Evolutionary conservation across 345 rosid species (phyloP).

Genomic region (Brassica carinata): DNA sequence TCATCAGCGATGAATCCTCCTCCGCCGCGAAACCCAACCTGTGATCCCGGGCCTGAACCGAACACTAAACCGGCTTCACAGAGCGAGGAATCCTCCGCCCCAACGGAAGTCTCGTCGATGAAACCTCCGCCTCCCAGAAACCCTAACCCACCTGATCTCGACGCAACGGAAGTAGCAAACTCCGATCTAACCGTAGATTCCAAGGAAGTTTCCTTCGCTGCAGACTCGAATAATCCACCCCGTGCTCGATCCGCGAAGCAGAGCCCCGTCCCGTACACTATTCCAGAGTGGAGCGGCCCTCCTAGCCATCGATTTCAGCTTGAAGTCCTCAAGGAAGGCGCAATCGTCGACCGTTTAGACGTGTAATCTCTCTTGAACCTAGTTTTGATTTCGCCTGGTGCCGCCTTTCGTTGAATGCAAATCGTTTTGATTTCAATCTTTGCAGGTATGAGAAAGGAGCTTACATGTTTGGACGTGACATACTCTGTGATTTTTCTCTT

Average conservation of each 20-base stretch:
- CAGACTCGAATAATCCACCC: constrained; percentile 17
- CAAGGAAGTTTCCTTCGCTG: constrained; percentile 10
- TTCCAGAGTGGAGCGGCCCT: constrained; percentile 90
- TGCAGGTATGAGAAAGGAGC: constrained; percentile 84
- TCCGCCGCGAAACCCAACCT: constrained; percentile 46
- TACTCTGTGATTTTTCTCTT: constrained; percentile 82
- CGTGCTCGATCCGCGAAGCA: constrained; percentile 29
- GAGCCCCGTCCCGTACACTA: constrained; percentile 65
- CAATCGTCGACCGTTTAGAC: constrained; percentile 59
- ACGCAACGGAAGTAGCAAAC: constrained; percentile 11
- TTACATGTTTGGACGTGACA: constrained; percentile 91
- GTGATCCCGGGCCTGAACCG: constrained; percentile 21
- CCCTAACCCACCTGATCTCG: constrained; percentile 31
- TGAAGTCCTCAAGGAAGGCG: constrained; percentile 89
- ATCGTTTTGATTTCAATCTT: not conserved
- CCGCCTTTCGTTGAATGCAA: not conserved
- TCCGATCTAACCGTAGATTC: not conserved
- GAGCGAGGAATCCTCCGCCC: constrained; percentile 18
- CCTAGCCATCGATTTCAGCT: constrained; percentile 64
- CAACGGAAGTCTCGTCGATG: constrained; percentile 34
- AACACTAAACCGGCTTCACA: constrained; percentile 3
- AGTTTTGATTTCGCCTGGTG: not conserved
- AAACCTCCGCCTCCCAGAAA: constrained; percentile 50
- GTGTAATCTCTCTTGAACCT: constrained; percentile 46
- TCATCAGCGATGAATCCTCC: constrained; percentile 64